Conservation (phyloP, 176 grass and related monocot genomes). For the Aegilops tauschii region DNA sequence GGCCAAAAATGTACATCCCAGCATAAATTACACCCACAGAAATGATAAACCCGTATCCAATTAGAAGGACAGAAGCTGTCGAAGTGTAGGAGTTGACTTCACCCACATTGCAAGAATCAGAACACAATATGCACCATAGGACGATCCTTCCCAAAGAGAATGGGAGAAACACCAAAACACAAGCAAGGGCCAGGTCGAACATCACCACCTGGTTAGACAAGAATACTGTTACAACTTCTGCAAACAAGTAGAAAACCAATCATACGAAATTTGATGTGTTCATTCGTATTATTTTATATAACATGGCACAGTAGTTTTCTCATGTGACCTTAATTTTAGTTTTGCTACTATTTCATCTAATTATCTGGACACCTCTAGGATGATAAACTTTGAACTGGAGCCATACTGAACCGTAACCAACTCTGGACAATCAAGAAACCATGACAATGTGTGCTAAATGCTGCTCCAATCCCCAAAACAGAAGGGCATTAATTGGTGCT, state of each 20-base stretch:
- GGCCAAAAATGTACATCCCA: background rate
- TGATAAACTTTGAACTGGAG: background rate
- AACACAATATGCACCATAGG: background rate
- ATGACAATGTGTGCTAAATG: background rate
- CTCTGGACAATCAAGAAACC: background rate
- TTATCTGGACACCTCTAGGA: too few species aligned
- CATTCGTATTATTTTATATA: too few species aligned
- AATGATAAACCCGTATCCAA: constrained; percentile 29
- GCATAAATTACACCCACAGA: background rate
- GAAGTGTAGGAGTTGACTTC: background rate
- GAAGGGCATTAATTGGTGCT: background rate
- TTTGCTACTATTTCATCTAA: too few species aligned
- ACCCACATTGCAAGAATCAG: background rate
- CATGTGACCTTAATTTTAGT: too few species aligned
- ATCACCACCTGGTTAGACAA: constrained; percentile 23
- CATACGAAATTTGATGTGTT: too few species aligned
- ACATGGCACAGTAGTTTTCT: too few species aligned
- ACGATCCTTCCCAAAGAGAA: constrained; percentile 32
- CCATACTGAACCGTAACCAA: background rate
- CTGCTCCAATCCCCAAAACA: background rate
- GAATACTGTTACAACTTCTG: background rate
- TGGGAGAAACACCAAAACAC: constrained; percentile 22
- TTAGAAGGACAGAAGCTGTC: constrained; percentile 8
- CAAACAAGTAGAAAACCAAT: too few species aligned
- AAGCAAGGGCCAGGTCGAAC: constrained; percentile 12